Conservation (phyloP, 2,329 filamentous ascomycete genomes). For the Trichoderma harzianum region DNA sequence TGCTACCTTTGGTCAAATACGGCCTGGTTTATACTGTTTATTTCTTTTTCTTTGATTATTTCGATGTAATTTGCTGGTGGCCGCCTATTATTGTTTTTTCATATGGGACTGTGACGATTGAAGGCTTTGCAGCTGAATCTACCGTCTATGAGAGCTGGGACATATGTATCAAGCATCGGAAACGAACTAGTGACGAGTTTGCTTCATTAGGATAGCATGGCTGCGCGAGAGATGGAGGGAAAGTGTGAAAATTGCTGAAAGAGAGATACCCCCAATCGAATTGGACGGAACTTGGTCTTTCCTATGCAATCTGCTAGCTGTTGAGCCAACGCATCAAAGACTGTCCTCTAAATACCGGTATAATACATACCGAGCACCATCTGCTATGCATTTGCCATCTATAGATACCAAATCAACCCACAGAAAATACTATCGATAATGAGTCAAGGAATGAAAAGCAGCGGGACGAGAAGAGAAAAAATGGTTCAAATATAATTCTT, state of each 20-base stretch:
- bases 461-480: constrained; percentile 9
- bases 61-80: neutral
- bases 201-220: neutral
- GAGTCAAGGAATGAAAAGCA: neutral
- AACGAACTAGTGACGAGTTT: neutral
- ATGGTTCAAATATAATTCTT: neutral
- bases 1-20: neutral
- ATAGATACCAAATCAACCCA: neutral
- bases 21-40: neutral
- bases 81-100: neutral
- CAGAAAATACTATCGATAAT: neutral
- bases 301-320: neutral
- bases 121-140: neutral
- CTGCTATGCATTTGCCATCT: neutral
- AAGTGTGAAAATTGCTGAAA: constrained; percentile 23
- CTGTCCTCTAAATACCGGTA: neutral
- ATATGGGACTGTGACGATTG: neutral
- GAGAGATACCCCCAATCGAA: constrained; percentile 30
- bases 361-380: neutral
- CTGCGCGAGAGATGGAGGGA: constrained; percentile 20
- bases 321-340: neutral
- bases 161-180: neutral
- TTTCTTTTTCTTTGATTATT: neutral
- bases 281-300: constrained; percentile 26
- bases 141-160: neutral